phyloP scores from a whole-genome alignment of 345 rosid genomes.

The Populus alba region DNA sequence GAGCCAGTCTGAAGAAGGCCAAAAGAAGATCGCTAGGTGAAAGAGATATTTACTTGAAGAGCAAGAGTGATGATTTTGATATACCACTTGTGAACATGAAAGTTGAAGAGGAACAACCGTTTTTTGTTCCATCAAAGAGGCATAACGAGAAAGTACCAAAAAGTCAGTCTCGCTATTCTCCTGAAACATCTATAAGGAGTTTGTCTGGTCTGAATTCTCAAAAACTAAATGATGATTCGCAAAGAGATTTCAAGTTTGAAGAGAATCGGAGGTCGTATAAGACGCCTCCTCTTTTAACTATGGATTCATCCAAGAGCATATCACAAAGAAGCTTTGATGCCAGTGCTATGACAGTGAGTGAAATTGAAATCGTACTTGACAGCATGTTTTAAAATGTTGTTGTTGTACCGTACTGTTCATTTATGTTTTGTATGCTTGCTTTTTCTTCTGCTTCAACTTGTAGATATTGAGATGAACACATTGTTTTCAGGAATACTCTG shows the following conservation, averaged over 20 bases:
- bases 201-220: slow-evolving; percentile 37
- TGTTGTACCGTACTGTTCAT: background rate
- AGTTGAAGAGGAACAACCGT: slow-evolving; percentile 43
- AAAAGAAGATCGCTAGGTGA: slow-evolving; percentile 62
- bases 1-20: slow-evolving; percentile 81
- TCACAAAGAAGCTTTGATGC: slow-evolving; percentile 61
- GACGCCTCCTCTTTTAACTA: slow-evolving; percentile 47
- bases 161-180: slow-evolving; percentile 44
- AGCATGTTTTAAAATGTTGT: background rate
- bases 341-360: slow-evolving; percentile 46
- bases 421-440: background rate
- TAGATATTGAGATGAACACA: slow-evolving; percentile 11
- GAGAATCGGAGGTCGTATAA: slow-evolving; percentile 58
- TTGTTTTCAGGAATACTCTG: slow-evolving; percentile 67
- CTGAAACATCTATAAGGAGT: slow-evolving; percentile 52
- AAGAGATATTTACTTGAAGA: slow-evolving; percentile 59
- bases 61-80: slow-evolving; percentile 64
- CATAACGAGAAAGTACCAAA: slow-evolving; percentile 46
- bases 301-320: slow-evolving; percentile 58
- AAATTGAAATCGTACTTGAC: background rate
- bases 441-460: background rate
- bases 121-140: slow-evolving; percentile 40
- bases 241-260: slow-evolving; percentile 58
- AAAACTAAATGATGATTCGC: slow-evolving; percentile 49
- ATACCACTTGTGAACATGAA: slow-evolving; percentile 41